These are phyloP conservation scores for Fusarium denticulatum DNA, from an alignment of 2,329 filamentous ascomycete species.

Conservation along the genomic window DNA sequence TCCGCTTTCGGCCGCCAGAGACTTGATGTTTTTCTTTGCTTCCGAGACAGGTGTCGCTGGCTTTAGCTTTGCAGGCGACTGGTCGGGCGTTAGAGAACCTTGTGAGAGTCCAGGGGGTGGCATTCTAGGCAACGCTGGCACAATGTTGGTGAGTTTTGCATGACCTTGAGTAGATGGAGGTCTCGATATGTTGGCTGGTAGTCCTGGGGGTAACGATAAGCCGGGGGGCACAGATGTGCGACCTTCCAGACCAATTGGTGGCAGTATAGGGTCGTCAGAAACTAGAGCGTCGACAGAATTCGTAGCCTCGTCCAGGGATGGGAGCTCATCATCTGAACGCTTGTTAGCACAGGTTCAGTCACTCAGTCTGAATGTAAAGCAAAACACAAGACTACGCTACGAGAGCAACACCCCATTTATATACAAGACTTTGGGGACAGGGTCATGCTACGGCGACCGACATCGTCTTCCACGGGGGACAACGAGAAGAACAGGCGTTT, in stretches of 20 bases:
- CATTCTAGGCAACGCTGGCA: slow-evolving; percentile 42
- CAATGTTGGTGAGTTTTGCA: slow-evolving; percentile 36
- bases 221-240: slow-evolving; percentile 47
- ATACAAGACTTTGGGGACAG: slow-evolving; percentile 51
- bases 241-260: slow-evolving; percentile 21
- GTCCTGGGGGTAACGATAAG: slow-evolving; percentile 39
- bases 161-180: slow-evolving; percentile 33
- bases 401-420: slow-evolving; percentile 51
- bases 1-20: slow-evolving; percentile 57
- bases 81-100: slow-evolving; percentile 47
- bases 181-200: slow-evolving; percentile 32
- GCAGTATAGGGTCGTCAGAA: slow-evolving; percentile 60
- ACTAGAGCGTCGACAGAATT: slow-evolving; percentile 75
- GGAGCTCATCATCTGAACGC: slow-evolving; percentile 69
- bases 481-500: slow-evolving; percentile 49
- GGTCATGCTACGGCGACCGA: slow-evolving; percentile 66
- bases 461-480: slow-evolving; percentile 67
- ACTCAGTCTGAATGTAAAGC: slow-evolving; percentile 33
- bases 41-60: slow-evolving; percentile 41
- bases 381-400: slow-evolving; percentile 44
- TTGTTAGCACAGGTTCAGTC: slow-evolving; percentile 53
- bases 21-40: slow-evolving; percentile 57
- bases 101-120: slow-evolving; percentile 40
- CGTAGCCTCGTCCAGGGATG: slow-evolving; percentile 68
- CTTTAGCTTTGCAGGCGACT: slow-evolving; percentile 46